phyloP scores from a whole-genome alignment of 495 filamentous ascomycete genomes.

The Pseudotulostoma volvatum region DNA sequence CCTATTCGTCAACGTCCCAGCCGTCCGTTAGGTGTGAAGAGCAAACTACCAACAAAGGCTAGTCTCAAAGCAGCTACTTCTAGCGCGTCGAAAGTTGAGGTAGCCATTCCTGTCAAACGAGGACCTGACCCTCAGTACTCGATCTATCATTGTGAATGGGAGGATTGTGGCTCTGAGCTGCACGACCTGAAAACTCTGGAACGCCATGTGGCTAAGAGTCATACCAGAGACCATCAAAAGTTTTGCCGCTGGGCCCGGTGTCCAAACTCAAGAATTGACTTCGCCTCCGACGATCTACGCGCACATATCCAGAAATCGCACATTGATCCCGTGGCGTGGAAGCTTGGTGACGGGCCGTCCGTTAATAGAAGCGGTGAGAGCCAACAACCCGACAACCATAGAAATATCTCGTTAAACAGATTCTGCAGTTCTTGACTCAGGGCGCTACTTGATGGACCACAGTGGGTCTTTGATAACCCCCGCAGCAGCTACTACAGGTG shows the following conservation, averaged over 20 bases:
- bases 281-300: conserved; percentile 30
- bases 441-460: conserved; percentile 4
- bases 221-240: conserved; percentile 17
- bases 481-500: conserved; percentile 8
- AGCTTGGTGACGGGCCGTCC: conserved; percentile 47
- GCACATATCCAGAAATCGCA: conserved; percentile 46
- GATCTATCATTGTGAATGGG: conserved; percentile 47
- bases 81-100: neutral
- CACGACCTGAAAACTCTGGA: conserved; percentile 59
- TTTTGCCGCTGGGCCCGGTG: conserved; percentile 24
- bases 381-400: conserved; percentile 2
- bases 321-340: conserved; percentile 42
- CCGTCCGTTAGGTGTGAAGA: conserved; percentile 8
- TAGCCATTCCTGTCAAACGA: conserved; percentile 1
- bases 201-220: conserved; percentile 47
- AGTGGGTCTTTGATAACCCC: conserved; percentile 11
- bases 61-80: neutral
- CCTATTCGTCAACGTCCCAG: conserved; percentile 2
- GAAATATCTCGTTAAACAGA: neutral
- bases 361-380: conserved; percentile 32
- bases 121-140: conserved; percentile 15
- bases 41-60: conserved; percentile 6
- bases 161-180: conserved; percentile 47
- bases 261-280: conserved; percentile 4
- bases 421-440: conserved; percentile 1